Evolutionary conservation across 257 asterid species (phyloP).

Genomic region (Scutellaria baicalensis): DNA sequence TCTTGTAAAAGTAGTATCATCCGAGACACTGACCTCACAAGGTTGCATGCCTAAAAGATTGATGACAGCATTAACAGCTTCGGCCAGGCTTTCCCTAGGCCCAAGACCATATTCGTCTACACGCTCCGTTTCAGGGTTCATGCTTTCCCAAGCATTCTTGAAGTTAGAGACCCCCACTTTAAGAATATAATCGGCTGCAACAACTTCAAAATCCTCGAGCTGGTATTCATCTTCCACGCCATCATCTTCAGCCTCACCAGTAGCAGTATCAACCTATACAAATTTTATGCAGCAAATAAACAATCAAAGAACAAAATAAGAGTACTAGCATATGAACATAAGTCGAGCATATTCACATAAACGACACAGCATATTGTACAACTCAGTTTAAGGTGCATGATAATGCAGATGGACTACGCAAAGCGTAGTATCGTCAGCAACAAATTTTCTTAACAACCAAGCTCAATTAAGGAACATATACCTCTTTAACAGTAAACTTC

Average conservation of each 20-base stretch:
- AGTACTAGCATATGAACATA: not conserved
- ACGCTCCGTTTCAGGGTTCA: constrained; percentile 68
- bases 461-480: constrained; percentile 20
- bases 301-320: not conserved
- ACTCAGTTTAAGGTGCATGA: not conserved
- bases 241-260: constrained; percentile 99
- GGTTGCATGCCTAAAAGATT: constrained; percentile 97
- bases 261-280: constrained; percentile 76
- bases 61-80: constrained; percentile 87
- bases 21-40: constrained; percentile 70
- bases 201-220: constrained; percentile 92
- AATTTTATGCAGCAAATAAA: not conserved
- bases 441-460: not conserved
- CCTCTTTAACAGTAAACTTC: constrained; percentile 93
- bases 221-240: constrained; percentile 98
- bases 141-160: constrained; percentile 94
- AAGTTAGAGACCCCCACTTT: constrained; percentile 94
- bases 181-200: constrained; percentile 81
- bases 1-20: not conserved
- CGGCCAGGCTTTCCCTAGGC: constrained; percentile 77
- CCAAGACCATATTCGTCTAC: constrained; percentile 98
- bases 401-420: not conserved
- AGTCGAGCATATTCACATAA: not conserved
- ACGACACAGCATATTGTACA: not conserved
- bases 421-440: not conserved